These are phyloP conservation scores for Westerdykella sp. DNA, from an alignment of 2,329 filamentous ascomycete genomes.

Conservation along the genomic window DNA sequence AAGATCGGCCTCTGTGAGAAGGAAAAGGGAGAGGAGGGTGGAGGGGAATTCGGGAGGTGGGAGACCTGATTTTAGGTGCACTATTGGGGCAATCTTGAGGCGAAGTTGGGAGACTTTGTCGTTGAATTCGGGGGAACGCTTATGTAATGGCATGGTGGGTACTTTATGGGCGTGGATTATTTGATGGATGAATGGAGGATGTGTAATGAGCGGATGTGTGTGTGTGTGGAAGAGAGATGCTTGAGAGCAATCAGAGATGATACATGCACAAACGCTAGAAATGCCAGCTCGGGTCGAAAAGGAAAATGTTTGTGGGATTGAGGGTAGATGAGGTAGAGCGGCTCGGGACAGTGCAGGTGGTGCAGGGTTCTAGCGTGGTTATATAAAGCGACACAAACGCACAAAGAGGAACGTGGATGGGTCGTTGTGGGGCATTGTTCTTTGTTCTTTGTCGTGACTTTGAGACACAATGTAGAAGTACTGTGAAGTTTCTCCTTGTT, in stretches of 20 bases:
- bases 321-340: no score
- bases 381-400: slow-evolving; percentile 25
- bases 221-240: neutral
- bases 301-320: no score
- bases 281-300: no score
- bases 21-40: slow-evolving; percentile 65
- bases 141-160: slow-evolving; percentile 6
- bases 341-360: neutral
- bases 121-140: slow-evolving; percentile 45
- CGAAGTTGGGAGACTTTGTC: slow-evolving; percentile 61
- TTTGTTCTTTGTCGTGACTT: slow-evolving; percentile 25
- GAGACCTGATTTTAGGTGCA: slow-evolving; percentile 54
- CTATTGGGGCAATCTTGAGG: slow-evolving; percentile 58
- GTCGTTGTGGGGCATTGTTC: slow-evolving; percentile 16
- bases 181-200: neutral
- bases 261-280: neutral
- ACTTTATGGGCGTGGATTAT: neutral
- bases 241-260: neutral
- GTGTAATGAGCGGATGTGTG: neutral
- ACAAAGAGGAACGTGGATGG: slow-evolving; percentile 15
- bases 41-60: slow-evolving; percentile 60
- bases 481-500: neutral
- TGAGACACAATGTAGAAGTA: slow-evolving; percentile 4
- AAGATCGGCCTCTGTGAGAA: slow-evolving; percentile 64
- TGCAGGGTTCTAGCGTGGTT: slow-evolving; percentile 8